phyloP scores from a whole-genome alignment of 345 rosid species.

The Bruguiera sexangula region DNA sequence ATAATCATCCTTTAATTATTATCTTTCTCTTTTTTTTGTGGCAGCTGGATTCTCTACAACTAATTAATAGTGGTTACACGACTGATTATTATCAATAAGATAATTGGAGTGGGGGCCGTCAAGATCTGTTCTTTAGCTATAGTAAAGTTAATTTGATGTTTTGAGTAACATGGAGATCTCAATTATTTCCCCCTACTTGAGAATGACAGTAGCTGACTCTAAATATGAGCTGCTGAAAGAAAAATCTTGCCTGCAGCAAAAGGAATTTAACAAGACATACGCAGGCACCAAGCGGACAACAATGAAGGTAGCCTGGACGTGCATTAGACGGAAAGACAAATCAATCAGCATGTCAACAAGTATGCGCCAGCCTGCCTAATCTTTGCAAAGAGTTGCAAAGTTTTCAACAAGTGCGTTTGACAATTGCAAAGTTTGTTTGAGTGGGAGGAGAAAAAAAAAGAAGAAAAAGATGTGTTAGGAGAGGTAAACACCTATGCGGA shows the following conservation, averaged over 20 bases:
- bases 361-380: slow-evolving; percentile 70
- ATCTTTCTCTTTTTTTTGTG: too few relatives aligned
- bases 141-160: too few relatives aligned
- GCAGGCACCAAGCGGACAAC: not conserved
- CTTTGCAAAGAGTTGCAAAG: slow-evolving; percentile 47
- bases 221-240: slow-evolving; percentile 82
- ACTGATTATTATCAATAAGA: too few relatives aligned
- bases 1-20: too few relatives aligned
- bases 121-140: too few relatives aligned
- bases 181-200: slow-evolving; percentile 38
- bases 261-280: not conserved
- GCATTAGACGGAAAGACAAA: not conserved
- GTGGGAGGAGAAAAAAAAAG: slow-evolving; percentile 24
- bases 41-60: too few relatives aligned
- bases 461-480: not conserved
- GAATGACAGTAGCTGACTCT: slow-evolving; percentile 88
- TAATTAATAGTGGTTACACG: too few relatives aligned
- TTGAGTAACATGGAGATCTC: too few relatives aligned
- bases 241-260: slow-evolving; percentile 56
- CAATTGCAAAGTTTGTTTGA: slow-evolving; percentile 72
- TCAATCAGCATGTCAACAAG: not conserved
- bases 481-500: too few relatives aligned
- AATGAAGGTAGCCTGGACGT: not conserved
- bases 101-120: too few relatives aligned
- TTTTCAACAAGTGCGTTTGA: not conserved